Evolutionary conservation across 176 grass and related monocot genomes (phyloP).

Genomic region (Chloris gayana): DNA sequence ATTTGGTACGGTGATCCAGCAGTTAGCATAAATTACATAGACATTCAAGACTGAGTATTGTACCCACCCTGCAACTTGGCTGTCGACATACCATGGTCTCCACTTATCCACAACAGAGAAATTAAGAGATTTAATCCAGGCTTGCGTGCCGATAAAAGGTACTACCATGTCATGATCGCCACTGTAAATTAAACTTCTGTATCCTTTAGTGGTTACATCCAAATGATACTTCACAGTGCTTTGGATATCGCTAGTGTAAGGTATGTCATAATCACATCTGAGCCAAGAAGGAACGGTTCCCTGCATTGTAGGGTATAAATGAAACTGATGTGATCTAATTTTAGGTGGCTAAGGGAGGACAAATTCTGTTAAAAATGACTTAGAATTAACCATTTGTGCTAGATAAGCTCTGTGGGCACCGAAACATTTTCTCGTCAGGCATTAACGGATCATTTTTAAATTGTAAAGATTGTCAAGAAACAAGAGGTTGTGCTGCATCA

Average conservation of each 20-base stretch:
- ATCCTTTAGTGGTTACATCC: slow-evolving; percentile 49
- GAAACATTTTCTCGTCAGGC: not conserved
- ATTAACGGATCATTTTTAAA: not conserved
- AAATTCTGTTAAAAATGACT: too few relatives aligned
- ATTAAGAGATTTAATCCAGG: slow-evolving; percentile 62
- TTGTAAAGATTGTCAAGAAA: not conserved
- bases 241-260: slow-evolving; percentile 27
- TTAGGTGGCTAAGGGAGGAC: too few relatives aligned
- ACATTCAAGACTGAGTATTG: not conserved
- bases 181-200: slow-evolving; percentile 46
- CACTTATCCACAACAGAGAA: slow-evolving; percentile 52
- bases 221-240: slow-evolving; percentile 49
- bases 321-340: not conserved
- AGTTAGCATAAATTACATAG: not conserved
- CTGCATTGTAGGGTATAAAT: slow-evolving; percentile 32
- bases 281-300: slow-evolving; percentile 49
- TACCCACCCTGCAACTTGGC: slow-evolving; percentile 69
- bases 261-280: slow-evolving; percentile 42
- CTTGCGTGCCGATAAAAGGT: slow-evolving; percentile 49
- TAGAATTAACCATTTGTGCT: not conserved
- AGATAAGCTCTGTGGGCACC: not conserved
- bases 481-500: not conserved
- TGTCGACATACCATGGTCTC: slow-evolving; percentile 57
- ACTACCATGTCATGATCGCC: slow-evolving; percentile 60
- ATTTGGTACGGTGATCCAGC: not conserved